A percentile compares a stretch with the other conserved stretches of the same genome.
Evolutionary conservation across 208 protist genomes (phyloP).

Genomic region (Plasmodiophora brassicae): DNA sequence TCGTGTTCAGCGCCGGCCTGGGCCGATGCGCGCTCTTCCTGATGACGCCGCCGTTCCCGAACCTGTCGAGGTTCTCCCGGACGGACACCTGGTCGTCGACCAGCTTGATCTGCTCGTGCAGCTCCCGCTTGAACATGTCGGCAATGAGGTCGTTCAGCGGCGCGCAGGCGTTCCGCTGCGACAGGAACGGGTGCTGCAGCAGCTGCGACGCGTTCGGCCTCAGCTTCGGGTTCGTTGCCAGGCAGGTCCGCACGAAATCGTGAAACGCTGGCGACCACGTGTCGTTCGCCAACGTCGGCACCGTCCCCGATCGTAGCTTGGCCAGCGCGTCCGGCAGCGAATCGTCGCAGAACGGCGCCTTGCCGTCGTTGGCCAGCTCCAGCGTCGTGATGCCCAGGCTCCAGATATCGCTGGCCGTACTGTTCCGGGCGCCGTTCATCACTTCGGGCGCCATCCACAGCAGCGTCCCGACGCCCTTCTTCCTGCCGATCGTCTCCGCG

Average conservation of each 20-base stretch:
- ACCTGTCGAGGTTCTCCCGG: not conserved
- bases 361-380: constrained; percentile 52
- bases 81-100: not conserved
- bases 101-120: constrained; percentile 5
- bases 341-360: constrained; percentile 52
- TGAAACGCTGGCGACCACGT: constrained; percentile 50
- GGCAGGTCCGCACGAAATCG: constrained; percentile 54
- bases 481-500: not conserved
- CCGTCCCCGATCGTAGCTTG: constrained; percentile 45
- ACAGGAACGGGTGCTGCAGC: constrained; percentile 48
- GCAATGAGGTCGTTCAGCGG: not conserved
- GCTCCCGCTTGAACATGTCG: not conserved
- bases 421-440: not conserved
- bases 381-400: constrained; percentile 61
- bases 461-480: constrained; percentile 49
- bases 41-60: too few relatives aligned
- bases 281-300: constrained; percentile 43
- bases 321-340: constrained; percentile 56
- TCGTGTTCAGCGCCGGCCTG: too few relatives aligned
- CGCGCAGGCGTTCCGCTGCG: not conserved
- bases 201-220: constrained; percentile 46
- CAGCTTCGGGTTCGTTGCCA: constrained; percentile 47
- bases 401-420: constrained; percentile 56
- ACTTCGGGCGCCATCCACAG: constrained; percentile 63
- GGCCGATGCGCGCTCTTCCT: too few relatives aligned